Base-by-base conservation (phyloP, 2,329 filamentous ascomycete genomes). In the Fusarium chaquense region DNA sequence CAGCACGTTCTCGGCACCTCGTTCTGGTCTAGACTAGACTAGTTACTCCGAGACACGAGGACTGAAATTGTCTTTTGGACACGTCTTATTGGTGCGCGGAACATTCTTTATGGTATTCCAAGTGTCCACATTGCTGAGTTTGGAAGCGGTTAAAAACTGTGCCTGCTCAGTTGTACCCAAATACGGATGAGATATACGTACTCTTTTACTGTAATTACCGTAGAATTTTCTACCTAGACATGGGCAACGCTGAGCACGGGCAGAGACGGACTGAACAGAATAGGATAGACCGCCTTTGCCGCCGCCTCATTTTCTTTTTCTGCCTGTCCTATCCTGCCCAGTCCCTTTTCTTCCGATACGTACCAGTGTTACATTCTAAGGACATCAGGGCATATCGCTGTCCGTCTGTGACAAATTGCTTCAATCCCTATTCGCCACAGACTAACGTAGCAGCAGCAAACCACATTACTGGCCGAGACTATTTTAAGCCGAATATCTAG, bases 201-300 rank as follows among this genome's bases (percentile, higher is more conserved):
- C 24, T 9, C 12, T 32, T 22, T 3, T n/a, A 28, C 35, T 30
- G 18, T 13, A 35, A 50, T 50, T 50, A 50, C 32, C 22, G 32
- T 30, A 13, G 16, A 40, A 15, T 18, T 12, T 11, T 5, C 6
- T 45, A 30, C 5, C 26, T 43, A 3, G 24, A n/a, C 28, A 46
- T 30, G 43, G 49, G 9, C 22, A 36, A 50, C 18, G 33, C 24
- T 51, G 49, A 51, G 32, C 9, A 51, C n/a, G 24, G 18, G 18
- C n/a, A 40, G 12, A 40, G n/a, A 40, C 36, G 36, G n/a, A 40
- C 36, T 1, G 3, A n/a, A 22, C 36, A 40, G n/a, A 40, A 40
- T 40, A 22, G 36, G 36, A 22, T 51, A 51, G 49, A 51, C 49
- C 49, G 49, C 49, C 13, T 51, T 51, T 51, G 49, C 24, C 18